phyloP scores from a whole-genome alignment of 306 rosid species.

The Vigna reflexopilosa region DNA sequence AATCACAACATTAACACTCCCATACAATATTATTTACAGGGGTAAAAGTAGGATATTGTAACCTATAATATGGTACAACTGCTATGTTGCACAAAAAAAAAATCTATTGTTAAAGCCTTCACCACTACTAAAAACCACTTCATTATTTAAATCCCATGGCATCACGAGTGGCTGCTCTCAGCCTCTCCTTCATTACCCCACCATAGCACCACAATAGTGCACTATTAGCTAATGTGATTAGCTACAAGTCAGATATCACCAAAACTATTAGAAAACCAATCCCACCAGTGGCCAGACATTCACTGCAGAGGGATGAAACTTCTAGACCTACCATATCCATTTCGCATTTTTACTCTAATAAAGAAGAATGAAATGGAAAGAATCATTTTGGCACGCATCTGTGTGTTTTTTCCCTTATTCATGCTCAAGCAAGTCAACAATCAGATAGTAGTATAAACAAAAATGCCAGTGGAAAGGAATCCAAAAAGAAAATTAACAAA shows the following conservation, averaged over 20 bases:
- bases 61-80: background rate
- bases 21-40: background rate
- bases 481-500: conserved; percentile 21
- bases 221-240: background rate
- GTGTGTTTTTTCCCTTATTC: background rate
- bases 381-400: background rate
- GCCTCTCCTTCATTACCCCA: background rate
- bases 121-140: background rate
- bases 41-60: background rate
- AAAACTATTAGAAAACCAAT: background rate
- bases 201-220: background rate
- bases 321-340: background rate
- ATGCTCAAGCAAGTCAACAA: conserved; percentile 9
- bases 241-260: background rate
- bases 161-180: background rate
- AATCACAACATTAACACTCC: background rate
- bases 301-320: conserved; percentile 2
- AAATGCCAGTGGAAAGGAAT: conserved; percentile 1
- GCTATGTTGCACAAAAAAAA: too few relatives aligned
- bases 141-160: background rate
- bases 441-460: conserved; percentile 1
- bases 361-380: conserved; percentile 4
- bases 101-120: background rate
- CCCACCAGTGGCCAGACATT: background rate
- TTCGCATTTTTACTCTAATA: background rate